phyloP scores from a whole-genome alignment of 139 green algal genomes.

The Micromonas pusilla region DNA sequence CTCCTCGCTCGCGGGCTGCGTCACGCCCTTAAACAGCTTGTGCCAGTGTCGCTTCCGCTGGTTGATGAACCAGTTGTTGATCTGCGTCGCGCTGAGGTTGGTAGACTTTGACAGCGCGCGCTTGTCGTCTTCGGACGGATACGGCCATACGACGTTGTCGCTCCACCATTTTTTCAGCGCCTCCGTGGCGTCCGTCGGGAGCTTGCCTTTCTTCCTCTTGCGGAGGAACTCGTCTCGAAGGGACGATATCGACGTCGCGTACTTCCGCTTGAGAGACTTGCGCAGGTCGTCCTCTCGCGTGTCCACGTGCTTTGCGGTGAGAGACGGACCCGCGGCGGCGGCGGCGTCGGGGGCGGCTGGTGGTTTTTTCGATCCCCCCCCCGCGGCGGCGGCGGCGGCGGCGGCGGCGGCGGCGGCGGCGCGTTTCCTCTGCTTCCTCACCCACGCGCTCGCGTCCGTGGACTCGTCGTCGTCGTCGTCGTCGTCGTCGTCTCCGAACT shows the following conservation, averaged over 20 bases:
- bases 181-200: constrained; percentile 5
- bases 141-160: constrained; percentile 26
- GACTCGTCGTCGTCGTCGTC: not conserved
- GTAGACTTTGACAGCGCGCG: constrained; percentile 3
- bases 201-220: constrained; percentile 36
- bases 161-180: constrained; percentile 32
- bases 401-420: no score
- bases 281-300: not conserved
- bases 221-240: constrained; percentile 25
- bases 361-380: no score
- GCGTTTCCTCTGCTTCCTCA: no score
- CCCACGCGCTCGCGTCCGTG: no score
- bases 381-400: no score
- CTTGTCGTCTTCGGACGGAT: constrained; percentile 35
- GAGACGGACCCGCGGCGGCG: no score
- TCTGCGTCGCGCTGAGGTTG: constrained; percentile 29
- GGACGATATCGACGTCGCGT: not conserved
- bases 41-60: constrained; percentile 45
- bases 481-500: not conserved
- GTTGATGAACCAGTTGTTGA: constrained; percentile 55
- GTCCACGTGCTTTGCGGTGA: not conserved
- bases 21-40: constrained; percentile 11
- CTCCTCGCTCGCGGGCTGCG: not conserved
- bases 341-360: no score
- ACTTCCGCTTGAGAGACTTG: constrained; percentile 5